Base-by-base conservation (phyloP, 371 early-diverging fungal genomes). In the Mycotypha africana region DNA sequence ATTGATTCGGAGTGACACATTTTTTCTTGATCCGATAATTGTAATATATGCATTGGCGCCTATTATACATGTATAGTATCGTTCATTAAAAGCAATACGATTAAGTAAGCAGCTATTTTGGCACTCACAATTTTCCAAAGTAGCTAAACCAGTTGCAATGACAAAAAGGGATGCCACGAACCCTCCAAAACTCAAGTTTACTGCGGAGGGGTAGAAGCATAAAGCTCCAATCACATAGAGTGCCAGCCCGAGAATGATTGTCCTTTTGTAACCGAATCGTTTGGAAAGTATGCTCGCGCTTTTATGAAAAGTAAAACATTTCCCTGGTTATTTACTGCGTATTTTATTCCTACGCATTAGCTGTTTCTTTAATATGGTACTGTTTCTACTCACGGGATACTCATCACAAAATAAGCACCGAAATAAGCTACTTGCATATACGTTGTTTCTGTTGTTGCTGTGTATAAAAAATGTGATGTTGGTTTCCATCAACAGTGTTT, bases 351-450 rank as follows among this genome's bases (percentile, higher is more conserved):
- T 20, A 33, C 10, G 17, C 28, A 32, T 34, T n/a, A n/a, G n/a
- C n/a, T n/a, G n/a, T n/a, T n/a, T n/a, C n/a, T n/a, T n/a, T n/a
- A n/a, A n/a, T n/a, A n/a, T n/a, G n/a, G n/a, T n/a, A n/a, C n/a
- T n/a, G n/a, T n/a, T n/a, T 50, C n/a, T 23, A 50, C 72, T 55
- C 59, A 68, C 73, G 68, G 68, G 34, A 65, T 57, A 63, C 68
- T 63, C 36, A 65, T 56, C 2, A 72, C 50, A 43, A 72, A 68
- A 37, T 72, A 72, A 14, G 70, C 74, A 30, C 74, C 74, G 47
- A 70, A 74, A 31, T 74, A 74, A 2, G 74, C 70, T 4, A 74
- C 70, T 45, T 74, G 74, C 62, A 74, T 64, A 41, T 58, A 62
- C 1, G 74, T 70, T 10, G 67, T 69, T 36, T 74, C 53, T 5